These are phyloP conservation scores for Musa troglodytarum DNA, from an alignment of 176 grass and related monocot species.

Conservation along the genomic window DNA sequence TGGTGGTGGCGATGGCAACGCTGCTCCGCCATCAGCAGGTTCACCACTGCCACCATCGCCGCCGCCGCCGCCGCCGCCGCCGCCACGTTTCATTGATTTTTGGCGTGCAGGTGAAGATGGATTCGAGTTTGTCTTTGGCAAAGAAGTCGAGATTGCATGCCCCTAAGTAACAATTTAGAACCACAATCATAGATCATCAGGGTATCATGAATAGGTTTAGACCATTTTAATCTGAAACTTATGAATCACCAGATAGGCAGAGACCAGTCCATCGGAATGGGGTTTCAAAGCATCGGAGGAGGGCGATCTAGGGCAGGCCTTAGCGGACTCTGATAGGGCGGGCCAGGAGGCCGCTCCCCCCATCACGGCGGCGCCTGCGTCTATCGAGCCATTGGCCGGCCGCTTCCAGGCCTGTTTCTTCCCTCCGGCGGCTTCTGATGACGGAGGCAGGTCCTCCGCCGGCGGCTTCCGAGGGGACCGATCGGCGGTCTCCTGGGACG, in stretches of 20 bases:
- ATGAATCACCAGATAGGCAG: slow-evolving; percentile 20
- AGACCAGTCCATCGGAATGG: background rate
- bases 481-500: background rate
- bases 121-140: background rate
- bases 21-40: background rate
- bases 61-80: slow-evolving; percentile 14
- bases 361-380: slow-evolving; percentile 27
- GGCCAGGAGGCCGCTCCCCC: slow-evolving; percentile 54
- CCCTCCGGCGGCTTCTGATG: slow-evolving; percentile 12
- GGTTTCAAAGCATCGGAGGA: slow-evolving; percentile 23
- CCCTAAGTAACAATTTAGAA: background rate
- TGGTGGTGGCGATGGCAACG: background rate
- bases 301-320: slow-evolving; percentile 23
- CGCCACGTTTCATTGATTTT: slow-evolving; percentile 17
- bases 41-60: background rate
- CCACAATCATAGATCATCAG: background rate
- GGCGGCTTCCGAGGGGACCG: slow-evolving; percentile 3
- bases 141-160: background rate
- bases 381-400: slow-evolving; percentile 33
- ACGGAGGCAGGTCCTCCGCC: slow-evolving; percentile 15
- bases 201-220: background rate
- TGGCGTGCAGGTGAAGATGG: slow-evolving; percentile 14
- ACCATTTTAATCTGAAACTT: background rate
- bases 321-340: slow-evolving; percentile 49
- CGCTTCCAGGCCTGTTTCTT: slow-evolving; percentile 56